These are phyloP conservation scores for Fragilaria radians DNA, from an alignment of 108 stramenopile species.

Conservation along the genomic window DNA sequence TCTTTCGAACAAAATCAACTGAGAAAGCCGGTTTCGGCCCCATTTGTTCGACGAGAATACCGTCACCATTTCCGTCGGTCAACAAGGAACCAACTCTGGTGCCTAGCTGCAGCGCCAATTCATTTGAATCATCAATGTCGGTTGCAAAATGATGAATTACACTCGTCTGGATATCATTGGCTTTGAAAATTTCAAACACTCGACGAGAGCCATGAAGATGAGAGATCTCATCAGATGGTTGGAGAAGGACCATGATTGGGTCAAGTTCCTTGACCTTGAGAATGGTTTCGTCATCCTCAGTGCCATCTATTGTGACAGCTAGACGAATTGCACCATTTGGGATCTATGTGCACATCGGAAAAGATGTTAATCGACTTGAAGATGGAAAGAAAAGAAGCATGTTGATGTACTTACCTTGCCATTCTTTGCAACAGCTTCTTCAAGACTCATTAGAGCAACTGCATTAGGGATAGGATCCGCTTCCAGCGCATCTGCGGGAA, in stretches of 20 bases:
- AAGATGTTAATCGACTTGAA: background rate
- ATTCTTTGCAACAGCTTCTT: conserved; percentile 62
- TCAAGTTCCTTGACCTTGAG: conserved; percentile 72
- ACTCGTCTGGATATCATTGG: conserved; percentile 54
- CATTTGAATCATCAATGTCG: conserved; percentile 62
- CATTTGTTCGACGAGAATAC: conserved; percentile 80
- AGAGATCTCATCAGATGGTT: conserved; percentile 56
- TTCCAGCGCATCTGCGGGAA: conserved; percentile 79
- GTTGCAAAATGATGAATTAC: conserved; percentile 87
- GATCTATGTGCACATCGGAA: conserved; percentile 38
- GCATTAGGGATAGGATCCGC: conserved; percentile 88
- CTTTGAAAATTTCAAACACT: conserved; percentile 84
- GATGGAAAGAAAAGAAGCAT: background rate
- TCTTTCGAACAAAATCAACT: conserved; percentile 75
- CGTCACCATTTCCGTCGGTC: conserved; percentile 91
- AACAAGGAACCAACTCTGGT: conserved; percentile 79
- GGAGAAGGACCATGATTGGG: conserved; percentile 63
- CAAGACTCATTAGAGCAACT: conserved; percentile 79
- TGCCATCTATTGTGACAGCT: conserved; percentile 77
- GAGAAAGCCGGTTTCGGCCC: conserved; percentile 56
- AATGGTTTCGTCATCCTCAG: conserved; percentile 66
- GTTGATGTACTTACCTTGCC: conserved; percentile 51
- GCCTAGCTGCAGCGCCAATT: conserved; percentile 82
- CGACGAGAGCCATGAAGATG: conserved; percentile 88
- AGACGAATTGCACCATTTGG: conserved; percentile 84